Evolutionary conservation across 495 filamentous ascomycete species (phyloP), one percentile per base, ranked within the genome.

Genomic region (Podospora didyma): DNA sequence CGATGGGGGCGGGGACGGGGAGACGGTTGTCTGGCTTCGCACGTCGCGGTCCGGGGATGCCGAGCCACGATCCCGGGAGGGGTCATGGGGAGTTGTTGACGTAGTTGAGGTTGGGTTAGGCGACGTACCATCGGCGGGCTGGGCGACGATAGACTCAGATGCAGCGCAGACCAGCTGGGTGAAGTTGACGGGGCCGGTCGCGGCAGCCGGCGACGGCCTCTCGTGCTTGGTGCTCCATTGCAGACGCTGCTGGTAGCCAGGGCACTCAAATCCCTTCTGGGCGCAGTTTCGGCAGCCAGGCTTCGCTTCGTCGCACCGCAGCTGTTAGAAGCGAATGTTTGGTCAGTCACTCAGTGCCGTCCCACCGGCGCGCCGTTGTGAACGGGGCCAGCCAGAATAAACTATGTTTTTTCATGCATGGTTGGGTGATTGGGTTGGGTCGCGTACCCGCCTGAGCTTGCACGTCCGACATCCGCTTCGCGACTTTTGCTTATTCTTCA

Each of bases 151-250:
- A 44, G 67, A 69, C 42, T 60, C 60, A 31, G 68, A 71, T 7
- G 66, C 68, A 46, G 66, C 66, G 19, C 60, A 58, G 48, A 66
- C 64, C 7, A 71, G 64, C 52, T 69, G 64, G 47, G 35, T 57
- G 47, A 71, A 71, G 54, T 71, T 71, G 6, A 61, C 57, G 3
- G 68, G 68, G 10, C 54, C 66, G 45, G 34, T 60, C 6, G 61
- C 57, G 23, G 60, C 51, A 2, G 56, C 46, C 10, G 53, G 53
- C 31, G 45, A 51, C 2, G 62, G 59, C 26, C 57, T 41, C 34
- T 71, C 68, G 58, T 71, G 65, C 28, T 71, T 71, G 41, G 68
- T 71, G 26, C 64, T 68, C 68, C 68, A 71, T 47, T 71, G 68
- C 4, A 71, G 62, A 19, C 68, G 66, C 22, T 71, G 68, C 44